These are phyloP conservation scores for Nymphaea thermarum DNA, from an alignment of 164 flowering plant genomes.

Conservation along the genomic window DNA sequence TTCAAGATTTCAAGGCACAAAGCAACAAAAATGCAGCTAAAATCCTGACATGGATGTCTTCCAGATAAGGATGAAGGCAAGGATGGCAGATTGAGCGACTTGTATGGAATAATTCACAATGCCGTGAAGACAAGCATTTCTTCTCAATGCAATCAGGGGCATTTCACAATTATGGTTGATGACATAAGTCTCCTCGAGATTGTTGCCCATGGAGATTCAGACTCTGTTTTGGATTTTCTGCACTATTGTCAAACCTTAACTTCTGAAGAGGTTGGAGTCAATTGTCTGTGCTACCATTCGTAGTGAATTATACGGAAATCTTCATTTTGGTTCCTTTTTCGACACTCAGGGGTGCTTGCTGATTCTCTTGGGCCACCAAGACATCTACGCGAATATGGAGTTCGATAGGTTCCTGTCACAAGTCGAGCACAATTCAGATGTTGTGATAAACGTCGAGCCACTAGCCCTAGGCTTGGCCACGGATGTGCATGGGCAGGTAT, in stretches of 20 bases:
- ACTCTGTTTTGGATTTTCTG: constrained; percentile 57
- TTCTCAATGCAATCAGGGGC: constrained; percentile 16
- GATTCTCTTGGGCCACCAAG: constrained; percentile 56
- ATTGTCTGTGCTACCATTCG: not conserved
- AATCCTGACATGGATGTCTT: constrained; percentile 5
- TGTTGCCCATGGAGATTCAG: constrained; percentile 51
- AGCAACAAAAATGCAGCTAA: not conserved
- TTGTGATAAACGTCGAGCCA: constrained; percentile 61
- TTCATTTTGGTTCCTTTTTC: not conserved
- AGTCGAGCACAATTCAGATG: constrained; percentile 60
- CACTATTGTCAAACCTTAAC: constrained; percentile 81
- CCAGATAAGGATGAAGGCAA: constrained; percentile 27
- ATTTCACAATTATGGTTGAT: constrained; percentile 57
- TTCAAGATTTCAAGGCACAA: too few relatives aligned
- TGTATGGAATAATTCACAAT: constrained; percentile 51
- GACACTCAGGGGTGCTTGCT: constrained; percentile 51
- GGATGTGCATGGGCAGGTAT: constrained; percentile 97
- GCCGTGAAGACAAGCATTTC: constrained; percentile 23
- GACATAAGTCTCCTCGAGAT: constrained; percentile 82
- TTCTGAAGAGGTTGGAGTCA: constrained; percentile 50
- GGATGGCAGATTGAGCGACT: constrained; percentile 26
- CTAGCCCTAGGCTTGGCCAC: constrained; percentile 74
- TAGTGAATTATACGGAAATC: not conserved
- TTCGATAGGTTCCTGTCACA: constrained; percentile 35
- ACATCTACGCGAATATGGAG: constrained; percentile 42